phyloP scores from a whole-genome alignment of 768 basidiomycete species.

The Pleurotus djamor region DNA sequence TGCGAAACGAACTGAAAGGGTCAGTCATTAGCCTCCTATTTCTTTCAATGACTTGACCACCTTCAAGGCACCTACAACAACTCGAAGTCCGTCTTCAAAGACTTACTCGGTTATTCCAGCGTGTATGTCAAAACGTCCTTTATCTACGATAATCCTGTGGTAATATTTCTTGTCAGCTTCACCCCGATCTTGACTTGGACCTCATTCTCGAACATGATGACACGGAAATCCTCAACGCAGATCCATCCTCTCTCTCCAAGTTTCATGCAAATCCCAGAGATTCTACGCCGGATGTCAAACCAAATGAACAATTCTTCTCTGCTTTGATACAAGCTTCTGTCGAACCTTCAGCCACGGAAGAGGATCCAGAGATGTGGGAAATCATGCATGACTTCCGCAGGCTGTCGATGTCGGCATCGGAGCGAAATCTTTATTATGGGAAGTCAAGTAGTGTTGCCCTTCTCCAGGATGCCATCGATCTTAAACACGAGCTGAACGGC shows the following conservation, averaged over 20 bases:
- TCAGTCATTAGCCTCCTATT: not conserved
- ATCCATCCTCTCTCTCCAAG: no score
- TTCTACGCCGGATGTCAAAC: no score
- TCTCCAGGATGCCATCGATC: constrained; percentile 51
- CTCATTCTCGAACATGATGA: no score
- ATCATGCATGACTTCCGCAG: constrained; percentile 28
- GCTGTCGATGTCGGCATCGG: constrained; percentile 32
- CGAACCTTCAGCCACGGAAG: constrained; percentile 11
- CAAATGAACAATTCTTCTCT: no score
- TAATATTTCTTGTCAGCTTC: constrained; percentile 24
- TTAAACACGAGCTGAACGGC: constrained; percentile 54
- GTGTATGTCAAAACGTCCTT: constrained; percentile 29
- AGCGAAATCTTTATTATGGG: constrained; percentile 43
- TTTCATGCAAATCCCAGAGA: no score
- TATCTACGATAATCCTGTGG: not conserved
- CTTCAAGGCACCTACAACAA: constrained; percentile 54
- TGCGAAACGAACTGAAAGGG: constrained; percentile 42
- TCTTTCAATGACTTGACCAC: not conserved
- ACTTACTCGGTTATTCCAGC: constrained; percentile 58
- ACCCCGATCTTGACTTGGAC: constrained; percentile 49
- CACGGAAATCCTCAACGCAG: no score
- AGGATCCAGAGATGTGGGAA: constrained; percentile 18
- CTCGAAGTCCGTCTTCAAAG: constrained; percentile 62
- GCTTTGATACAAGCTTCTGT: no score
- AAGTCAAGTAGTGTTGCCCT: constrained; percentile 51